phyloP scores from a whole-genome alignment of 352 stramenopile genomes.

The Aphanomyces euteiches region DNA sequence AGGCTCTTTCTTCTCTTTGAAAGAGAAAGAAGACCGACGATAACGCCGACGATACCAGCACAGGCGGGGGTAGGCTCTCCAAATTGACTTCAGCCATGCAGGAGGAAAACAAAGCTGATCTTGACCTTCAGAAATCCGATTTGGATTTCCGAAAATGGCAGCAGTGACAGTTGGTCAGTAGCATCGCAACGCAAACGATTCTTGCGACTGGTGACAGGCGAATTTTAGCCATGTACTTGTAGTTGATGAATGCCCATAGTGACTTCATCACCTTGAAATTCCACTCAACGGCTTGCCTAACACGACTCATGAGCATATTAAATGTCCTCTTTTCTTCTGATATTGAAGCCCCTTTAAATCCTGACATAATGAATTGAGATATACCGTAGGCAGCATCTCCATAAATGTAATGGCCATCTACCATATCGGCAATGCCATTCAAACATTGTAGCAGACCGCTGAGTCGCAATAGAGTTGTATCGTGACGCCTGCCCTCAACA shows the following conservation, averaged over 20 bases:
- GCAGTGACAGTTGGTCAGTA: conserved; percentile 13
- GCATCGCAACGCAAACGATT: conserved; percentile 18
- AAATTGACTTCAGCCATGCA: too few species aligned
- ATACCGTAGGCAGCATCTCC: conserved; percentile 20
- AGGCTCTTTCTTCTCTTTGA: too few species aligned
- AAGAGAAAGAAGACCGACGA: too few species aligned
- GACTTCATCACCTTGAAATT: conserved; percentile 28
- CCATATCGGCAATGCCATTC: not conserved
- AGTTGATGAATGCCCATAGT: conserved; percentile 15
- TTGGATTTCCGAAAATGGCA: not conserved
- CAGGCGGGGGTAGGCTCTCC: too few species aligned
- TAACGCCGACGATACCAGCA: too few species aligned
- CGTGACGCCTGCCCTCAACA: conserved; percentile 9
- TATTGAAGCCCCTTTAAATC: conserved; percentile 8
- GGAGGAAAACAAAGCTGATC: too few species aligned
- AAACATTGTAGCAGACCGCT: conserved; percentile 5
- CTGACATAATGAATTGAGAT: not conserved
- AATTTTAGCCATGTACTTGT: conserved; percentile 17
- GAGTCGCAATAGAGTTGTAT: too few species aligned
- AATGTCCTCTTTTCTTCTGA: not conserved
- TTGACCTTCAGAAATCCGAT: too few species aligned
- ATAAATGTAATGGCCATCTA: conserved; percentile 10
- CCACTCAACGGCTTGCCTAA: conserved; percentile 19
- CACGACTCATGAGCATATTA: conserved; percentile 10
- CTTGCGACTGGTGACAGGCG: conserved; percentile 3